Evolutionary conservation across 495 filamentous ascomycete species (phyloP).

Genomic region (Aspergillus conjunctus): DNA sequence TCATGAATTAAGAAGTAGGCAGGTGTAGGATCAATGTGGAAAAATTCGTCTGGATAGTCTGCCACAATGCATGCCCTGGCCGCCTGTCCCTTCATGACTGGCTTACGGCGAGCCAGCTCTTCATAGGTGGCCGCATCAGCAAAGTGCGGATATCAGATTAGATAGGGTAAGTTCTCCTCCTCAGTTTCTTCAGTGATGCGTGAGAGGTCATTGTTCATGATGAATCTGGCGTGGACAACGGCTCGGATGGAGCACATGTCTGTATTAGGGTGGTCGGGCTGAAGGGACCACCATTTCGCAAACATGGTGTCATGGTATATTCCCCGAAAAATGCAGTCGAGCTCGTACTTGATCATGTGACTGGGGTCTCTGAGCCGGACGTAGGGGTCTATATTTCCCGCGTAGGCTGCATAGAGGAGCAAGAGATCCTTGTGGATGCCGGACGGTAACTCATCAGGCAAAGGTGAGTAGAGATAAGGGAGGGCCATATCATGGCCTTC

Average conservation of each 20-base stretch:
- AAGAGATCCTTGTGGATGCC: slow-evolving; percentile 31
- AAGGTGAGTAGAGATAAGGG: too few species aligned
- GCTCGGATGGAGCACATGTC: neutral
- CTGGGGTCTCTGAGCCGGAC: slow-evolving; percentile 21
- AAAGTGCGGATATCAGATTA: slow-evolving; percentile 7
- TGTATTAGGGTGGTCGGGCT: neutral
- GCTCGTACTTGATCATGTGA: slow-evolving; percentile 16
- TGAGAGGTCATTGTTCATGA: slow-evolving; percentile 18
- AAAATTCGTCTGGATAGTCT: slow-evolving; percentile 1
- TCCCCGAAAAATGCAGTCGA: slow-evolving; percentile 23
- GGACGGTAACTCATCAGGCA: slow-evolving; percentile 29
- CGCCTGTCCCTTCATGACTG: neutral
- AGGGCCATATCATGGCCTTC: too few species aligned
- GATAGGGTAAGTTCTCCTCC: neutral
- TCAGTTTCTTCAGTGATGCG: neutral
- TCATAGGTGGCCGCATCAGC: neutral
- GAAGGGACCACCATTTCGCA: slow-evolving; percentile 28
- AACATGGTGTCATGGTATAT: slow-evolving; percentile 31
- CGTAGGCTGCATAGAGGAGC: slow-evolving; percentile 28
- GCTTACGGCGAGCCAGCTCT: slow-evolving; percentile 8
- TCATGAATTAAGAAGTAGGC: too few species aligned
- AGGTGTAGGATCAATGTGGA: too few species aligned
- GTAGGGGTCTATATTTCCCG: slow-evolving; percentile 32
- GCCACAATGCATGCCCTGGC: slow-evolving; percentile 13
- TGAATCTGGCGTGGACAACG: slow-evolving; percentile 8